Conservation (phyloP, 1,284 basidiomycete species). For the Ceratorhiza oryzae-sativae region DNA sequence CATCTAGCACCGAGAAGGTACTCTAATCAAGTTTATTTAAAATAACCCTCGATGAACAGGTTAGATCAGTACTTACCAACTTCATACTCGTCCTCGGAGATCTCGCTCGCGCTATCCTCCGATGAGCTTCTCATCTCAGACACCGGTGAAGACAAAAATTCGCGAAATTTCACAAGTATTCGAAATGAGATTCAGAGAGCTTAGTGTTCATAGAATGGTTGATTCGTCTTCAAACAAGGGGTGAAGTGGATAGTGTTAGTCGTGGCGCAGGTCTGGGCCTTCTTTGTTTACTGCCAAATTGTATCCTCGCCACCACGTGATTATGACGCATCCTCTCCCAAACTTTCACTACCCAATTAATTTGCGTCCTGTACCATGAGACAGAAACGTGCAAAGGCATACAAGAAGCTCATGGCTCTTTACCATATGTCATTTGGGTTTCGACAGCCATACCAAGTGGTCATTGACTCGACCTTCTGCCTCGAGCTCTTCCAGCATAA, state of each 20-base stretch:
- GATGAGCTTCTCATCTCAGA: not conserved
- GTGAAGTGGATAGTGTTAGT: not conserved
- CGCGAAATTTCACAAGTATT: not conserved
- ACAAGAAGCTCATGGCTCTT: conserved; percentile 88
- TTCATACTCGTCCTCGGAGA: conserved; percentile 32
- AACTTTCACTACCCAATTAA: not conserved
- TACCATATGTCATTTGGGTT: conserved; percentile 88
- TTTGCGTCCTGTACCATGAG: conserved; percentile 63
- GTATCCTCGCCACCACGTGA: conserved; percentile 5
- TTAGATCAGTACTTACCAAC: conserved; percentile 8
- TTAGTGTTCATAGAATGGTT: too few relatives aligned
- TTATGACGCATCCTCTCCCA: not conserved
- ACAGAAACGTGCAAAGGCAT: conserved; percentile 91
- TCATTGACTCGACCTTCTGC: conserved; percentile 88
- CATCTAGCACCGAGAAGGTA: conserved; percentile 18
- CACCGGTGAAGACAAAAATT: too few relatives aligned
- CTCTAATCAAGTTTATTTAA: not conserved
- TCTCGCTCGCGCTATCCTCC: not conserved
- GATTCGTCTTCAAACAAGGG: not conserved
- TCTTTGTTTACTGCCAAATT: not conserved
- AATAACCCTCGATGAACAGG: too few relatives aligned
- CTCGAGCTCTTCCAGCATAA: conserved; percentile 71
- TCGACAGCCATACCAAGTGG: conserved; percentile 87
- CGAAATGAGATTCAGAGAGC: too few relatives aligned
- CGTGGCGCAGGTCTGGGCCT: not conserved